Base-by-base conservation (phyloP, 371 early-diverging fungal species). In the Mucor sp. region DNA sequence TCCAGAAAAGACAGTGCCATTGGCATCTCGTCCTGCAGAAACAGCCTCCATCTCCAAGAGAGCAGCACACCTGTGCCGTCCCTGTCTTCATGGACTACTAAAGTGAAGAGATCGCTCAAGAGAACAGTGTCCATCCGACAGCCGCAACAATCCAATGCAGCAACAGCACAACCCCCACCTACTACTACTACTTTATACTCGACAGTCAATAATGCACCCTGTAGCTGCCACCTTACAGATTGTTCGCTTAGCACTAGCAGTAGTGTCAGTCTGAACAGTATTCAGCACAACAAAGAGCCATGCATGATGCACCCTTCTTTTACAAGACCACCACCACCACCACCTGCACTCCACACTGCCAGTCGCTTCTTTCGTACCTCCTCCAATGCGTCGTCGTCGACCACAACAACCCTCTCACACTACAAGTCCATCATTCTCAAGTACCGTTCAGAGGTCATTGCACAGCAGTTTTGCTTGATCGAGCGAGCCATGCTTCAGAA, bases 401-500 rank as follows among this genome's bases (percentile, higher is more conserved):
- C n/a, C 3, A 47, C 47, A 21, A 33, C 58, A 7, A 43, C 15
- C 9, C 17, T 39, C 5, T 33, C 50, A 19, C 37, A 17, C 12
- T 81, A 85, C 65, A 77, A 75, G 48, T 72, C 84, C 3, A 67
- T 75, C 48, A 53, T 84, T 1, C 68, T 84, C 1, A 69, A 57
- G 9, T 77, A 76, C 62, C 72, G 79, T 17, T 84, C 85, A 11
- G 81, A 82, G 48, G 37, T 75, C 1, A 82, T 82, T 50, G 78
- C 82, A n/a, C 82, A 80, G 32, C 82, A 84, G 32, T 80, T 88
- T 48, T 86, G 86, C 64, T 48, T 85, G 7, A 73, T 88, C 14
- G 88, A 88, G 64, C 77, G 81, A 50, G 69, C 71, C 9, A 85
- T 88, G 71, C 66, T 88, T 7, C 81, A 83, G 44, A 74, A 79